These are phyloP conservation scores for Hortaea werneckii DNA, from an alignment of 2,329 filamentous ascomycete genomes.

Conservation along the genomic window DNA sequence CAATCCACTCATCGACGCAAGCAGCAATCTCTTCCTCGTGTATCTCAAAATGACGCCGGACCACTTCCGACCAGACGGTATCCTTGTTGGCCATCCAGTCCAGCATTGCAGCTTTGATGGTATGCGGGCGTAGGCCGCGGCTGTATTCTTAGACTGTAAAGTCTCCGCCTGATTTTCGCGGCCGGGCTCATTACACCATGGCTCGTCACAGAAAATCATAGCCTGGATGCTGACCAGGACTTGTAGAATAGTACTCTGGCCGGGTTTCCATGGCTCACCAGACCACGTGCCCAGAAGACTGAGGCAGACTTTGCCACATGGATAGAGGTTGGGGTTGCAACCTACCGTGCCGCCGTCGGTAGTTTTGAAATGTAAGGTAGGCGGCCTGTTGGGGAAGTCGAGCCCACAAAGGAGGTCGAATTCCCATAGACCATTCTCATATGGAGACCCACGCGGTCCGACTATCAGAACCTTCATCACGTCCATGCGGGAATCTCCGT, in stretches of 20 bases:
- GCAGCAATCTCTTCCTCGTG: neutral
- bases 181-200: slow-evolving; percentile 45
- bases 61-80: neutral
- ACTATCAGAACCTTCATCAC: slow-evolving; percentile 48
- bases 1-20: neutral
- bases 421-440: slow-evolving; percentile 50
- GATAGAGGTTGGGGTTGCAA: slow-evolving; percentile 54
- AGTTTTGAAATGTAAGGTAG: slow-evolving; percentile 45
- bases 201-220: slow-evolving; percentile 47
- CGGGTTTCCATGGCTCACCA: slow-evolving; percentile 45
- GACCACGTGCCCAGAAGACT: slow-evolving; percentile 51
- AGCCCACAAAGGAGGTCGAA: slow-evolving; percentile 44
- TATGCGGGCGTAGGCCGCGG: slow-evolving; percentile 15
- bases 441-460: slow-evolving; percentile 48
- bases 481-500: slow-evolving; percentile 47
- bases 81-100: slow-evolving; percentile 13
- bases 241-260: slow-evolving; percentile 45
- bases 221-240: slow-evolving; percentile 44
- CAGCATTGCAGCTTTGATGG: slow-evolving; percentile 25
- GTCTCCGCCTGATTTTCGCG: neutral
- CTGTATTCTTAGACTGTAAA: slow-evolving; percentile 17
- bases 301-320: slow-evolving; percentile 44
- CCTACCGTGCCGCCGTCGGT: slow-evolving; percentile 35
- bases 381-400: slow-evolving; percentile 40
- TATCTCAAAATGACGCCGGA: neutral